phyloP scores from a whole-genome alignment of 352 stramenopile genomes.

The Aphanomyces invadans region DNA sequence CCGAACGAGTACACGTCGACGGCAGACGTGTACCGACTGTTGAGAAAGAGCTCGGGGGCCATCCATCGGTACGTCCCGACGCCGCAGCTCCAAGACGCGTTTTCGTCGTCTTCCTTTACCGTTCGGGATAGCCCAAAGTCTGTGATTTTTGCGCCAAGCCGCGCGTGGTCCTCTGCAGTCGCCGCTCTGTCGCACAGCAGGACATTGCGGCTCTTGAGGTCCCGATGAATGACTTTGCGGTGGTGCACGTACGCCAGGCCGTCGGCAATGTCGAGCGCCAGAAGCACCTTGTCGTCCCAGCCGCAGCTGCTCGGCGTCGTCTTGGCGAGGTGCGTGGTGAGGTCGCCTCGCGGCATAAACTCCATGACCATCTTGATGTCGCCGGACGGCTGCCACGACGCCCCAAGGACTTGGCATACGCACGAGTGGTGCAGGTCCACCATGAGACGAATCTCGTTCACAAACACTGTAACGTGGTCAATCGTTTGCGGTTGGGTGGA shows the following conservation, averaged over 20 bases:
- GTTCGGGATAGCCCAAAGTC: constrained; percentile 66
- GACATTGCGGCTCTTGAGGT: constrained; percentile 65
- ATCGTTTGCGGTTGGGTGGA: constrained; percentile 31
- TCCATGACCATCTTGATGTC: constrained; percentile 56
- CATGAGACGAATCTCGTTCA: constrained; percentile 55
- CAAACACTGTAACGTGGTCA: constrained; percentile 44
- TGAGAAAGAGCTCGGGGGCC: constrained; percentile 43
- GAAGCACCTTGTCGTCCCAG: constrained; percentile 62
- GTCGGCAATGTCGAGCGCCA: constrained; percentile 66
- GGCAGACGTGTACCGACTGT: constrained; percentile 55
- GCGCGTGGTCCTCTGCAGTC: constrained; percentile 28
- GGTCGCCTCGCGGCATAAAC: constrained; percentile 59
- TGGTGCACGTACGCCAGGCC: constrained; percentile 70
- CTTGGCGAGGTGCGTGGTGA: constrained; percentile 37
- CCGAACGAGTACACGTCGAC: constrained; percentile 53
- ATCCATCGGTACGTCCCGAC: constrained; percentile 50
- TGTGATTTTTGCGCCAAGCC: constrained; percentile 52
- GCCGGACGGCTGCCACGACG: constrained; percentile 54
- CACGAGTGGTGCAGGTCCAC: constrained; percentile 51
- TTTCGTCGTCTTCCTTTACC: constrained; percentile 30
- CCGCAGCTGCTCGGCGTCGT: constrained; percentile 35
- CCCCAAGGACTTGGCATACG: constrained; percentile 57
- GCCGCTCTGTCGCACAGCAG: constrained; percentile 41
- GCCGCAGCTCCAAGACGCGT: constrained; percentile 52
- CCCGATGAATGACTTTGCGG: constrained; percentile 53